These are phyloP conservation scores for Neonectria hederae DNA, from an alignment of 2,329 filamentous ascomycete species.

Conservation along the genomic window DNA sequence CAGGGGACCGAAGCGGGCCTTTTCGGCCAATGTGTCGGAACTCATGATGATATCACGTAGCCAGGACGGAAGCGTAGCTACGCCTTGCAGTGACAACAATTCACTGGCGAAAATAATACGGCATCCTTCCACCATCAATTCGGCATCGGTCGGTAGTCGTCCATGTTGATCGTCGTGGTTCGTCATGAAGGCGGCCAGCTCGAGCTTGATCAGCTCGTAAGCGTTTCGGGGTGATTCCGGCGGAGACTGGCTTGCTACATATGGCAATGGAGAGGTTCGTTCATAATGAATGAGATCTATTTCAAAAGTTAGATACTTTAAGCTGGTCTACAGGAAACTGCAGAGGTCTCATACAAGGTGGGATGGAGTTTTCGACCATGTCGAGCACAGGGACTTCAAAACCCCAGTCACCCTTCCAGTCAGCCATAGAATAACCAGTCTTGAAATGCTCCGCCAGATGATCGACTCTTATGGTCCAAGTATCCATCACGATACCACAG, in stretches of 20 bases:
- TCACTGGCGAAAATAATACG: slow-evolving; percentile 66
- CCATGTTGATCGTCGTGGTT: slow-evolving; percentile 55
- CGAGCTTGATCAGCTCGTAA: slow-evolving; percentile 69
- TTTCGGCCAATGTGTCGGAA: slow-evolving; percentile 52
- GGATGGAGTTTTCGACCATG: slow-evolving; percentile 73
- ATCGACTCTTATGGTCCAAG: slow-evolving; percentile 68
- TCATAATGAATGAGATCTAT: slow-evolving; percentile 72
- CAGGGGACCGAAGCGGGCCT: slow-evolving; percentile 60
- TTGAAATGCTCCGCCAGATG: slow-evolving; percentile 76
- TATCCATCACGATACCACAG: slow-evolving; percentile 69
- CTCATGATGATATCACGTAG: slow-evolving; percentile 68
- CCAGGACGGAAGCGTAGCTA: slow-evolving; percentile 58
- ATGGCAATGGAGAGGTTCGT: slow-evolving; percentile 65
- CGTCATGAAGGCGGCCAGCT: slow-evolving; percentile 62
- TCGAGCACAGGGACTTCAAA: slow-evolving; percentile 69
- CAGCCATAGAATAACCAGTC: slow-evolving; percentile 71
- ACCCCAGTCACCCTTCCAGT: slow-evolving; percentile 77
- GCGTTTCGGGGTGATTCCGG: slow-evolving; percentile 62
- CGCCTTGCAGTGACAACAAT: slow-evolving; percentile 52
- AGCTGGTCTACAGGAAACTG: slow-evolving; percentile 50
- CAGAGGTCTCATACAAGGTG: slow-evolving; percentile 65
- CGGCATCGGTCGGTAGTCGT: slow-evolving; percentile 57
- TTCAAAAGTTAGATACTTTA: slow-evolving; percentile 53
- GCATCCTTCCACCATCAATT: slow-evolving; percentile 67
- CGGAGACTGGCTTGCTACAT: slow-evolving; percentile 55